Evolutionary conservation across 2,329 filamentous ascomycete species (phyloP), one percentile per base, ranked within the genome.

Genomic region (Escovopsis sp.): DNA sequence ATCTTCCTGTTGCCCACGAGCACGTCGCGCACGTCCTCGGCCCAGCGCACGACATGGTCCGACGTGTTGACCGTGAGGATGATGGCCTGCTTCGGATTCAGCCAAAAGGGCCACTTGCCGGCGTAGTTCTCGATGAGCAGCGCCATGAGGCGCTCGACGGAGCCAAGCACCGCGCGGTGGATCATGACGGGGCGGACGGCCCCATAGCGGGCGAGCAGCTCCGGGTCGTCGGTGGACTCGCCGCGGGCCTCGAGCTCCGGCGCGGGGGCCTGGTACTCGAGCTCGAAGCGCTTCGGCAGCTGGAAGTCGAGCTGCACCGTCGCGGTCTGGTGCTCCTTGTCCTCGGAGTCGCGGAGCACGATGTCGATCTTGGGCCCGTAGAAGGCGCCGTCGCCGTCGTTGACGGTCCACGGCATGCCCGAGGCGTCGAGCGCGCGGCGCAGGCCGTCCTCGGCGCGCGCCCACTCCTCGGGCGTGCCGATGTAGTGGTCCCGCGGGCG

Each of bases 321-420:
- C 3, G 84, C 86, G 3, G 86, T 83, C 52, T 93, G 85, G 51
- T 92, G 85, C 48, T 86, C 81, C 51, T 88, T 92, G 7, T 82
- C 83, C 48, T 83, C 72, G 1, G 79, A 77, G 50, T 92, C 85
- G 41, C 70, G 73, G 31, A 93, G 58, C 27, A 92, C 74, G 31
- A 93, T 81, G 50, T 93, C 85, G 43, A 93, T 93, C 60, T 93
- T 93, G 23, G 86, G 85, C 0, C 86, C 85, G 49, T 93, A 93
- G 50, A 93, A 93, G 4, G 85, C 85, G 12, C 86, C 85, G 40
- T 92, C 85, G 10, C 83, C 84, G 47, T 79, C 70, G 42, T 86
- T 88, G 38, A 88, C 45, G 2, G 68, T 70, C 81, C 83, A 93
- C 26, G 69, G 59, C 46, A 74, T 70, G 9, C 76, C 78, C 12